phyloP scores from a whole-genome alignment of 768 basidiomycete genomes.

The Calocera viscosa region DNA sequence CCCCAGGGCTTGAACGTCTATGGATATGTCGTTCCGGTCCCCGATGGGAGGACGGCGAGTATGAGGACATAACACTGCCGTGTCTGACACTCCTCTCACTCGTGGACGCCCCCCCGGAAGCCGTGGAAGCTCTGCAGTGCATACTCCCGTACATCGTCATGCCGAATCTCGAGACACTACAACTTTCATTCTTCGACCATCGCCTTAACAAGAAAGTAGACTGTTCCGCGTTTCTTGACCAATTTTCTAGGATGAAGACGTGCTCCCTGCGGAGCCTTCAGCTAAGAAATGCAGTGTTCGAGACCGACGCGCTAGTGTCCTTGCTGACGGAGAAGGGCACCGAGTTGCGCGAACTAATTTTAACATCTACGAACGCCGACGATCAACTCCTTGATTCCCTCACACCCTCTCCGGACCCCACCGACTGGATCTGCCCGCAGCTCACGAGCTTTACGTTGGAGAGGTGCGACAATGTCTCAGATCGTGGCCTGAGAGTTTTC shows the following conservation, averaged over 20 bases:
- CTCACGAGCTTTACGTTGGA: neutral
- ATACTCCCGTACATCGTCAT: neutral
- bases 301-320: neutral
- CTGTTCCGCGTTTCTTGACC: neutral
- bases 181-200: slow-evolving; percentile 3
- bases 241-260: neutral
- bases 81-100: neutral
- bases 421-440: neutral
- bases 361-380: neutral
- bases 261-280: neutral
- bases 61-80: neutral
- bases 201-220: neutral
- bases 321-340: neutral
- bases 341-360: neutral
- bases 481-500: neutral
- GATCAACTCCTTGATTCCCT: neutral
- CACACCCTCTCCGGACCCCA: neutral
- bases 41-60: neutral
- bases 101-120: neutral
- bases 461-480: neutral
- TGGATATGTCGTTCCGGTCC: neutral
- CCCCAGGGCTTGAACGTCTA: neutral
- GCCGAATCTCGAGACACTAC: neutral
- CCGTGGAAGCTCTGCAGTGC: neutral
- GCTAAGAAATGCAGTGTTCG: neutral